Conservation (phyloP, 192 early-diverging fungal species). For the Backusella luteola region DNA sequence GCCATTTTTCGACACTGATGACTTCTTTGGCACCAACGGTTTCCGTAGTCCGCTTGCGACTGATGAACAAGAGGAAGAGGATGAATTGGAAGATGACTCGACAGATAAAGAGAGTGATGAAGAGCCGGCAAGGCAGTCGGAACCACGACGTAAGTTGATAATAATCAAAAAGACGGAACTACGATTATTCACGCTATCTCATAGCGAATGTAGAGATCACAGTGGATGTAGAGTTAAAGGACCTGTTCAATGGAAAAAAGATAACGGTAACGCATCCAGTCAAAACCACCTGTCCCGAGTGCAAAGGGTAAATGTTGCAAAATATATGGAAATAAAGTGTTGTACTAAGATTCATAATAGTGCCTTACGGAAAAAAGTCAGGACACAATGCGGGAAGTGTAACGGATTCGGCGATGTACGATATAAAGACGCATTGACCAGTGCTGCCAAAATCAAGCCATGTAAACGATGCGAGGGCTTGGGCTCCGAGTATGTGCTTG, state of each 20-base stretch:
- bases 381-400: background rate
- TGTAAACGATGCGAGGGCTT: background rate
- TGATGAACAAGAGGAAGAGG: background rate
- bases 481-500: background rate
- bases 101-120: background rate
- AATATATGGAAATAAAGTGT: background rate
- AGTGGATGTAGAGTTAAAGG: background rate
- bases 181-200: background rate
- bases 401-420: background rate
- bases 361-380: background rate
- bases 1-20: background rate
- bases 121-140: background rate
- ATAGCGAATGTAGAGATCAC: background rate
- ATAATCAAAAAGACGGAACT: background rate
- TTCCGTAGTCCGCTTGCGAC: background rate
- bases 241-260: background rate
- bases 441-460: fast-evolving
- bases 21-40: background rate
- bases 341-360: background rate
- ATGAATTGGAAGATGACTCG: background rate
- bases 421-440: background rate
- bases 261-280: background rate
- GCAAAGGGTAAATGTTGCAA: background rate
- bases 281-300: background rate
- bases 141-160: background rate